These are phyloP conservation scores for Fusarium sp. DNA, from an alignment of 2,329 filamentous ascomycete species.

Conservation along the genomic window DNA sequence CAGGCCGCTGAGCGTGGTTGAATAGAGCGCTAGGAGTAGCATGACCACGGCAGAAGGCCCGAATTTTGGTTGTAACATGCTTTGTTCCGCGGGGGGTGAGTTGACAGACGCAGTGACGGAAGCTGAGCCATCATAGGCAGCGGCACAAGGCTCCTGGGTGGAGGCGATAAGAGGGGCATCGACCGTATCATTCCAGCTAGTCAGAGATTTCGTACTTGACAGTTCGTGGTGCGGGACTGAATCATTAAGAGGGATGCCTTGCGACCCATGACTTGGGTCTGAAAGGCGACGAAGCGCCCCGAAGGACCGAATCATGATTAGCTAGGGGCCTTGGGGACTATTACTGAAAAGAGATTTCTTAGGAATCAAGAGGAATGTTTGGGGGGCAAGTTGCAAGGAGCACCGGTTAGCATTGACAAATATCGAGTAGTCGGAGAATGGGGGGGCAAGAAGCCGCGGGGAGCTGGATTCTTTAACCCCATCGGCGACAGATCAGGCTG, in stretches of 20 bases:
- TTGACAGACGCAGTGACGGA: neutral
- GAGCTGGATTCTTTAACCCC: neutral
- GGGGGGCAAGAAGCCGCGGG: neutral
- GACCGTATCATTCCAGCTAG: neutral
- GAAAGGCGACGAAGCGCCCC: neutral
- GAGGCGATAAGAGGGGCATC: neutral
- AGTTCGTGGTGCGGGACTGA: neutral
- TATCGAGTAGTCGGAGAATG: neutral
- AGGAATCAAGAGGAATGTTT: neutral
- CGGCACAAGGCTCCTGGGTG: neutral
- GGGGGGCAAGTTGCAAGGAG: neutral
- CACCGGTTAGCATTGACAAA: neutral
- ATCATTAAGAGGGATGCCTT: neutral
- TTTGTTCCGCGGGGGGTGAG: neutral
- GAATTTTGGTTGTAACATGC: neutral
- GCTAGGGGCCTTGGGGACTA: neutral
- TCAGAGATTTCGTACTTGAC: neutral
- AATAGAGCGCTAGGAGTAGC: neutral
- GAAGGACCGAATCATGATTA: neutral
- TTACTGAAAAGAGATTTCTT: neutral
- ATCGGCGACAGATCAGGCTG: neutral
- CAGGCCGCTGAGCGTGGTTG: neutral
- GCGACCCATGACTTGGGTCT: neutral
- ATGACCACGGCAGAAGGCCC: neutral
- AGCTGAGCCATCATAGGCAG: neutral